Conservation (phyloP, 805 yeast genomes). For the Candida qinlingensis region DNA sequence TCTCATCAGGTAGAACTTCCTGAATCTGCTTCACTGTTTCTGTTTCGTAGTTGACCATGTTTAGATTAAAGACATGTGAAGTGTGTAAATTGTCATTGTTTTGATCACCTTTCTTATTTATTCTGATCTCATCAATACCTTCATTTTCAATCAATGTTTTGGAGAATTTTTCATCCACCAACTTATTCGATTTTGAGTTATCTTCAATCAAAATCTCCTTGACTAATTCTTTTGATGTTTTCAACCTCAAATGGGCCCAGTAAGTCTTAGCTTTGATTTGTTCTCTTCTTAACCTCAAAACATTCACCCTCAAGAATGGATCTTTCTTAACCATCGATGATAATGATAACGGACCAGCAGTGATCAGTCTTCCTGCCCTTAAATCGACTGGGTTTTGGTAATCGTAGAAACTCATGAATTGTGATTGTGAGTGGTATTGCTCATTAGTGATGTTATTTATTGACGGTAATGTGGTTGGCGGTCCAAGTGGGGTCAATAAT, state of each 20-base stretch:
- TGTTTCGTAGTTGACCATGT: constrained; percentile 13
- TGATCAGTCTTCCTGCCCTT: constrained; percentile 28
- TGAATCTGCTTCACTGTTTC: constrained; percentile 19
- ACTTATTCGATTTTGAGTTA: constrained; percentile 9
- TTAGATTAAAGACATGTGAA: constrained; percentile 11
- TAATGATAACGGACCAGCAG: constrained; percentile 29
- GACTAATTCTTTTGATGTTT: constrained; percentile 13
- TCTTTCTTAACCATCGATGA: constrained; percentile 26
- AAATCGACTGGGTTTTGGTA: constrained; percentile 25
- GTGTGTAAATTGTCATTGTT: constrained; percentile 1
- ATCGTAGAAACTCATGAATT: constrained; percentile 27
- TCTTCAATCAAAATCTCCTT: constrained; percentile 20
- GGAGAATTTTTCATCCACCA: constrained; percentile 26
- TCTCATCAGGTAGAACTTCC: constrained; percentile 19
- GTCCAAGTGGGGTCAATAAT: neutral
- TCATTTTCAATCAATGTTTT: constrained; percentile 31
- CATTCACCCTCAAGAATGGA: constrained; percentile 24
- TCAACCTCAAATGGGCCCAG: constrained; percentile 1
- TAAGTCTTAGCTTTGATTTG: constrained; percentile 12
- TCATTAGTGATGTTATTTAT: neutral
- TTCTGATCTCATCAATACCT: constrained; percentile 32
- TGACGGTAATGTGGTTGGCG: neutral
- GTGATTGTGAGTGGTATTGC: neutral
- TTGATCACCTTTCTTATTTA: constrained; percentile 1
- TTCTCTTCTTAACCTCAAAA: constrained; percentile 25